Evolutionary conservation across 2,329 filamentous ascomycete species (phyloP), one percentile per base, ranked within the genome.

Genomic region (Botrytis fragariae): DNA sequence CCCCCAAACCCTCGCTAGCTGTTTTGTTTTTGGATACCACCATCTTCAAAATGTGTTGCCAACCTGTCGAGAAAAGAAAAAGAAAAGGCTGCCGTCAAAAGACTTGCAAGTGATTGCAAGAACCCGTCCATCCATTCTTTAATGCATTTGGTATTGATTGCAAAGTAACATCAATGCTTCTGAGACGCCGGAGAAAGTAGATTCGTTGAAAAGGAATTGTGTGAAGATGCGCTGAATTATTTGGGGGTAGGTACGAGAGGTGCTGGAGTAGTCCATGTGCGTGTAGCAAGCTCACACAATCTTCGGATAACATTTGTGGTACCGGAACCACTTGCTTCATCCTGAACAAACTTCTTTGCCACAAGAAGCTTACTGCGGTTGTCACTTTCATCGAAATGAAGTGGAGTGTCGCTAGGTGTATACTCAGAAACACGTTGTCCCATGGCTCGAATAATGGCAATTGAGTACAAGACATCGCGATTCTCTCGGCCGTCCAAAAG

Each of bases 391-490:
- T 91, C 90, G 8, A 90, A 84, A 73, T 90, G 88, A 64, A 87
- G 85, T 1, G 88, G 87, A 12, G 87, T 83, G 37, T 86, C 85
- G 74, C 84, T 87, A 75, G 87, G 87, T 45, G 88, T 88, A 76
- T 87, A 87, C 18, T 89, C 84, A 22, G 87, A 87, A 79, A 87
- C 89, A 63, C 90, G 88, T 45, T 90, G 89, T 63, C 92, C 90
- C 68, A 94, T 86, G 75, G 95, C 90, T 39, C 94, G 90, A 25
- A 92, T 90, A 72, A 97, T 89, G 14, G 93, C 93, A 76, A 97
- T 91, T 0, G 93, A 96, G 83, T 97, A 97, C 73, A 98, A 88
- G 29, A 97, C 91, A 81, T 98, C 94, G 71, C 95, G 90, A 79
- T 95, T 96, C 83, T 98, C 95, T 37, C 91, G 88, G 65, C 92